A percentile compares a stretch with the other conserved stretches of the same genome.
Evolutionary conservation across 352 stramenopile species (phyloP).

Genomic region (Phytophthora colocasiae): DNA sequence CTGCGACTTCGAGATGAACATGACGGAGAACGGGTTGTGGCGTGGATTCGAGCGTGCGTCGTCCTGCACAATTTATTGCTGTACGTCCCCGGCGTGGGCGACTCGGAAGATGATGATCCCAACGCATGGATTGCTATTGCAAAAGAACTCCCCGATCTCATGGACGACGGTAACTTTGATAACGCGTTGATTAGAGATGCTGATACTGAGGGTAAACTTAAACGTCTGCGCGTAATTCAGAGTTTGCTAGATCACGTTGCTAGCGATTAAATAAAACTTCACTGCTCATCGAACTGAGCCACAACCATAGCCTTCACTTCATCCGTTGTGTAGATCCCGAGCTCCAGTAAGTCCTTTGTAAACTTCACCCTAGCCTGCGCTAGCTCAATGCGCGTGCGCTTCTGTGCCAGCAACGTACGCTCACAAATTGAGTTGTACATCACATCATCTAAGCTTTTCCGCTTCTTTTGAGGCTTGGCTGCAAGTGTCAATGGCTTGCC

Average conservation of each 20-base stretch:
- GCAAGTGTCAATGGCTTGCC: too few relatives aligned
- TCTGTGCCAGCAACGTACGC: too few relatives aligned
- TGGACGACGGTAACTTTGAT: conserved; percentile 8
- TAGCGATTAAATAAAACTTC: conserved; percentile 1
- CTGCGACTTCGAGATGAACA: too few relatives aligned
- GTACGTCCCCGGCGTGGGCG: background rate
- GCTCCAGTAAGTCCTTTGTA: too few relatives aligned
- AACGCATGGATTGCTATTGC: conserved; percentile 8
- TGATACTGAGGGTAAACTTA: conserved; percentile 10
- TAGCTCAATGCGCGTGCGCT: too few relatives aligned
- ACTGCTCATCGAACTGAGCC: background rate
- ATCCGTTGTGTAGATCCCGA: conserved; percentile 5
- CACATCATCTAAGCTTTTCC: too few relatives aligned
- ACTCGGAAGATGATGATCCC: conserved; percentile 1
- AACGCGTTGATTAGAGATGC: conserved; percentile 1
- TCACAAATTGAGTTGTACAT: too few relatives aligned
- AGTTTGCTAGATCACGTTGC: conserved; percentile 6
- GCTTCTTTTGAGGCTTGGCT: too few relatives aligned
- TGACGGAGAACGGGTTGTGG: too few relatives aligned
- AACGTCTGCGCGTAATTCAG: conserved; percentile 12
- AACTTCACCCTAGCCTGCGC: too few relatives aligned
- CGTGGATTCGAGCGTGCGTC: too few relatives aligned
- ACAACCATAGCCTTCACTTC: conserved; percentile 8
- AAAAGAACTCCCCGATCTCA: conserved; percentile 5
- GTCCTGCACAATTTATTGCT: too few relatives aligned